Conservation (phyloP, 148 eudicot genomes). For the Cornus controversa region DNA sequence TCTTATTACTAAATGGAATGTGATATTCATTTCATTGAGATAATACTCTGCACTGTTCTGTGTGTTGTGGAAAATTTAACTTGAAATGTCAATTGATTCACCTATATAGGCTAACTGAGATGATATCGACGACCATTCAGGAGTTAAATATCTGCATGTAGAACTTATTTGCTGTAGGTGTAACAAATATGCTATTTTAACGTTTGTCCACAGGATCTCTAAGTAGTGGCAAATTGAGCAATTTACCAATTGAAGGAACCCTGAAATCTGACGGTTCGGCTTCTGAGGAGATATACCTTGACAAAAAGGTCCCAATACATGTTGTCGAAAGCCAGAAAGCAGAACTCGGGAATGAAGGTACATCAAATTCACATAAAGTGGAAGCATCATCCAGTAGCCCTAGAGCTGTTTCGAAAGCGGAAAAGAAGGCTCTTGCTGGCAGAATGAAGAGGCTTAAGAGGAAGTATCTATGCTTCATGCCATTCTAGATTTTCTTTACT, state of each 20-base stretch:
- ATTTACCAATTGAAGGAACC: constrained; percentile 3
- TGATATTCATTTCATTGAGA: no score
- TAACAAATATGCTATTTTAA: neutral
- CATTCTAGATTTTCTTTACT: constrained; percentile 13
- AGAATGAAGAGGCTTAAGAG: constrained; percentile 21
- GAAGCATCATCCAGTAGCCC: constrained; percentile 14
- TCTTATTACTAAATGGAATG: no score
- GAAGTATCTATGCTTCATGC: constrained; percentile 25
- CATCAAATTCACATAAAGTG: constrained; percentile 1
- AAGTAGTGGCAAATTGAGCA: neutral
- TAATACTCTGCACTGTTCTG: neutral
- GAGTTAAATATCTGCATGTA: neutral
- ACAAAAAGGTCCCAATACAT: neutral
- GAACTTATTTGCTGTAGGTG: no score
- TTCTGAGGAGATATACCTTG: neutral
- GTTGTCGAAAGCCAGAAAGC: constrained; percentile 3
- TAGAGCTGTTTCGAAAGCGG: neutral
- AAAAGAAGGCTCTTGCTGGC: no score
- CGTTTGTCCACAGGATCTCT: constrained; percentile 15
- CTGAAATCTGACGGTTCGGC: neutral
- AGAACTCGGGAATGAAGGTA: neutral
- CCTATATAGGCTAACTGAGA: neutral
- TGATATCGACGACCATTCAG: neutral
- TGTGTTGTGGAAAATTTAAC: neutral
- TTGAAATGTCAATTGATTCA: no score